Evolutionary conservation across 2,329 filamentous ascomycete genomes (phyloP), one percentile per base, ranked within the genome.

Genomic region (Amylocarpus encephaloides): DNA sequence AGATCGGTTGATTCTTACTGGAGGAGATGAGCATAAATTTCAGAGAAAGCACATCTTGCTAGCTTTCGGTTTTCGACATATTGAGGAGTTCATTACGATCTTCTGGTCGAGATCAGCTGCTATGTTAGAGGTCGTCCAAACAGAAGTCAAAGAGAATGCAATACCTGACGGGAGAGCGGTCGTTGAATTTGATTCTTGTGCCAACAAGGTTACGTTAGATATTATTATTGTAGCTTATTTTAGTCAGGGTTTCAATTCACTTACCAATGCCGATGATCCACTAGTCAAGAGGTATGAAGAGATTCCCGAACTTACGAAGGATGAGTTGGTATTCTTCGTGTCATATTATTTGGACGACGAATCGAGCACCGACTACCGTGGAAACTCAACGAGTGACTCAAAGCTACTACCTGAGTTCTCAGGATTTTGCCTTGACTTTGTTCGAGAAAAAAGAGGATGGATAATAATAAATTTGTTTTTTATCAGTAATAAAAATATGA

Each of bases 21-120:
- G 96, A 67, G 90, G 90, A 12, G 86, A 92, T 12, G 86, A 90
- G 60, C 91, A 95, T 68, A 92, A 86, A 70, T 73, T 80, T 61
- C 85, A 89, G 70, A 78, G 90, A 40, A 89, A 85, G 64, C 81
- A 84, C 53, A 75, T 94, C 18, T 79, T 83, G 68, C 89, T 88
- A 0, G 86, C 88, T 1, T 95, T 95, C 65, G 76, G 80, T 22
- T 92, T 88, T 63, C 79, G 88, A 12, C 86, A 93, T 61, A 75
- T 94, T 65, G 93, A 91, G 64, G 80, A 90, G 48, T 71, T 95
- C 5, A 91, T 93, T 59, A 85, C 88, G 0, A 70, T 86, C 5
- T 95, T 95, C 66, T 95, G 88, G 88, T 61, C 69, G 9, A 94
- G 94, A 68, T 77, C 83, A 1, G 67, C 75, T 3, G 83, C 90